Evolutionary conservation across 306 rosid genomes (phyloP).

Genomic region (Acacia melanoxylon): DNA sequence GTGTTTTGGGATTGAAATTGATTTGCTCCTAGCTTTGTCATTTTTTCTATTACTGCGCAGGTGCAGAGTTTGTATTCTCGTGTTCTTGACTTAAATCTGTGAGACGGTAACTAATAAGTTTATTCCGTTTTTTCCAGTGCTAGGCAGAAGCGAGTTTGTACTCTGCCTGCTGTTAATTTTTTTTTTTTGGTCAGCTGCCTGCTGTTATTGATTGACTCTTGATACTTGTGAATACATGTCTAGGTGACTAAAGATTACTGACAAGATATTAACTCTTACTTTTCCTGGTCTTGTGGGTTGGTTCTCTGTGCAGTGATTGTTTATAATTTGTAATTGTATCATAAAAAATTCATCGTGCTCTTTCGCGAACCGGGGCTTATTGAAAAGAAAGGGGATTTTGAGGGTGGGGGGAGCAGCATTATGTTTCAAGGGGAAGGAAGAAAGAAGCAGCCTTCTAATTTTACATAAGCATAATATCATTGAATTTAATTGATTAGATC

Average conservation of each 20-base stretch:
- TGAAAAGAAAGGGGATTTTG: no score
- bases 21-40: neutral
- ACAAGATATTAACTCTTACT: neutral
- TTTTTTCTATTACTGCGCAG: conserved; percentile 3
- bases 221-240: neutral
- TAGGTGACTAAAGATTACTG: neutral
- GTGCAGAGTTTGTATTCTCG: neutral
- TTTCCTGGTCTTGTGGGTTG: neutral
- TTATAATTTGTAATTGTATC: no score
- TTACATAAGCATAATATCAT: neutral
- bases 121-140: neutral
- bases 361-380: no score
- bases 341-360: neutral
- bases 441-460: no score
- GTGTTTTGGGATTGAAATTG: conserved; percentile 17
- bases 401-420: no score
- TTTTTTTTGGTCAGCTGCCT: no score
- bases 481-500: neutral
- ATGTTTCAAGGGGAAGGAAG: no score
- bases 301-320: no score
- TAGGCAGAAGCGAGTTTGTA: neutral
- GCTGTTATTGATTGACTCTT: neutral
- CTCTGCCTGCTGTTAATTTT: no score
- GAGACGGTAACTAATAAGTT: neutral
- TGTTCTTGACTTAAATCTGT: conserved; percentile 14